Percentiles rank a stretch among this genome's conserved stretches.
These are phyloP conservation scores for Lactarius akahatsu DNA, from an alignment of 768 basidiomycete species.

Conservation along the genomic window DNA sequence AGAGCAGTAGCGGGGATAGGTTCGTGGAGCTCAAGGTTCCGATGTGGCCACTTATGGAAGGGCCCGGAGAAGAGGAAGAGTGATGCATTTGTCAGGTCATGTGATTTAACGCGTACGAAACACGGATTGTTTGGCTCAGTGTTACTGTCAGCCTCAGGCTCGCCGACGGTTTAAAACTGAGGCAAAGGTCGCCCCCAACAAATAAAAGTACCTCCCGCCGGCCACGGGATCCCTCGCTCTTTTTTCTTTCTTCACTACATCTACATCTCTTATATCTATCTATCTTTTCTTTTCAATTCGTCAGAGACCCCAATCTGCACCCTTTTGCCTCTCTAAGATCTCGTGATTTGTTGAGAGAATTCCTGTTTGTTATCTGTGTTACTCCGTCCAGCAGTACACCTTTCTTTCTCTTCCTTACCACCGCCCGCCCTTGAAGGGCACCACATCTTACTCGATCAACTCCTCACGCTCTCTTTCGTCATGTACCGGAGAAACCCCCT, in stretches of 20 bases:
- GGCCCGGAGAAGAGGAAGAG: slow-evolving; percentile 18
- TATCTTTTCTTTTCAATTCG: slow-evolving; percentile 15
- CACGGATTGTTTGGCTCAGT: slow-evolving; percentile 13
- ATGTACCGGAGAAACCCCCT: slow-evolving; percentile 60
- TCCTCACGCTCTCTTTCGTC: slow-evolving; percentile 40
- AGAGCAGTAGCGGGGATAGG: slow-evolving; percentile 19
- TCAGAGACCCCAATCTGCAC: slow-evolving; percentile 21
- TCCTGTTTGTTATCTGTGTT: slow-evolving; percentile 23
- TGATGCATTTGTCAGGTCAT: slow-evolving; percentile 11
- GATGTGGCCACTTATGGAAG: slow-evolving; percentile 26
- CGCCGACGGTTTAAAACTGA: slow-evolving; percentile 8
- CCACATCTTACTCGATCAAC: slow-evolving; percentile 36
- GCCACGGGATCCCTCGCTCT: slow-evolving; percentile 4
- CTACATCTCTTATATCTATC: slow-evolving; percentile 12
- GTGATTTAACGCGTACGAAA: slow-evolving; percentile 23
- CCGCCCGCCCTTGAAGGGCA: slow-evolving; percentile 40
- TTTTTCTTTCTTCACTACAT: slow-evolving; percentile 14
- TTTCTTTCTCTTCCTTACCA: slow-evolving; percentile 31
- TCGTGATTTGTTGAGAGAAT: slow-evolving; percentile 21
- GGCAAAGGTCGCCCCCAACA: slow-evolving; percentile 1
- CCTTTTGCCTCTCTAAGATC: slow-evolving; percentile 5
- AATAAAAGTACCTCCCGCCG: slow-evolving; percentile 19
- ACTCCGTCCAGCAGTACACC: slow-evolving; percentile 23
- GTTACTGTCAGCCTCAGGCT: slow-evolving; percentile 4
- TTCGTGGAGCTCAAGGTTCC: slow-evolving; percentile 28